phyloP scores from a whole-genome alignment of 352 stramenopile species.

The Hyaloperonospora brassicae region DNA sequence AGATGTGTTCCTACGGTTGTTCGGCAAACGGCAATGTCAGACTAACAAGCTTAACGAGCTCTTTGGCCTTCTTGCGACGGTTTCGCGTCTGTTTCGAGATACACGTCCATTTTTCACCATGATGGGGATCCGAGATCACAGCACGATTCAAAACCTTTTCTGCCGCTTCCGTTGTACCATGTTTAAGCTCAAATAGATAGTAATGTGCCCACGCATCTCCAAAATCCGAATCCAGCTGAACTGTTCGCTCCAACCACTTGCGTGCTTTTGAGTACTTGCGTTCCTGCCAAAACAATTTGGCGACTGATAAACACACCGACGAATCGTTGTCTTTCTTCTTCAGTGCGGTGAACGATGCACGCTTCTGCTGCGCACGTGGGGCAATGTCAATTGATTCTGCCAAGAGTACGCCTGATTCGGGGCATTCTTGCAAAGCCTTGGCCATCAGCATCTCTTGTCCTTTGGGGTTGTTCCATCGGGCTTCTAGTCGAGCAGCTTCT shows the following conservation, averaged over 20 bases:
- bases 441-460: conserved; percentile 94
- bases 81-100: conserved; percentile 91
- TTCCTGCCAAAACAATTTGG: conserved; percentile 94
- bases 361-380: conserved; percentile 92
- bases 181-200: conserved; percentile 95
- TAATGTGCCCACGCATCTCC: conserved; percentile 97
- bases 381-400: conserved; percentile 94
- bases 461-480: conserved; percentile 87
- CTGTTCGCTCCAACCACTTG: conserved; percentile 96
- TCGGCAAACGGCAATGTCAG: conserved; percentile 64
- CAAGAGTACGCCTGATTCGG: conserved; percentile 91
- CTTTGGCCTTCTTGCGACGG: conserved; percentile 62
- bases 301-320: conserved; percentile 93
- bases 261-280: conserved; percentile 92
- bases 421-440: conserved; percentile 95
- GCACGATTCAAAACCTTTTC: conserved; percentile 85
- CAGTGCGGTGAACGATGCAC: conserved; percentile 91
- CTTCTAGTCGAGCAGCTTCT: conserved; percentile 92
- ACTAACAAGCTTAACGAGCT: conserved; percentile 76
- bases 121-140: conserved; percentile 87
- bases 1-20: conserved; percentile 20
- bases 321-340: conserved; percentile 97
- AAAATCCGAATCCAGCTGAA: conserved; percentile 92
- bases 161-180: conserved; percentile 74
- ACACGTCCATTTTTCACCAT: conserved; percentile 92